Conservation (phyloP, 1,284 basidiomycete species). For the Cryptococcus sp. region DNA sequence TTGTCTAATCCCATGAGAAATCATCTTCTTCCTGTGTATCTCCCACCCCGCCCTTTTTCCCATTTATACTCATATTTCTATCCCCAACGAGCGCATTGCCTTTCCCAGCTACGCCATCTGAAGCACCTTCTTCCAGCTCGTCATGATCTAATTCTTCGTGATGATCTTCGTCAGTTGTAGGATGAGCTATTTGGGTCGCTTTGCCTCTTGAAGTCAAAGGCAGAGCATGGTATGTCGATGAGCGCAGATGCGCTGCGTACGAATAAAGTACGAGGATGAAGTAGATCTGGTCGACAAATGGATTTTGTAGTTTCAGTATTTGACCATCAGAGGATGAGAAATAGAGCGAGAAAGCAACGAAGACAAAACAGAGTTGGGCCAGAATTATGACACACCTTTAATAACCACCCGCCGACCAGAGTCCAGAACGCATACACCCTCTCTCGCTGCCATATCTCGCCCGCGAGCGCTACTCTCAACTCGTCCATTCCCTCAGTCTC, state of each 20-base stretch:
- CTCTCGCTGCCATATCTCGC: conserved; percentile 84
- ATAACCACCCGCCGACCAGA: conserved; percentile 78
- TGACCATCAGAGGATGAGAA: neutral
- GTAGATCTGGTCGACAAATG: conserved; percentile 68
- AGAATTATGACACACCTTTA: conserved; percentile 67
- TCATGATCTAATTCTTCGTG: conserved; percentile 24
- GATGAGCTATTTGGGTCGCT: conserved; percentile 32
- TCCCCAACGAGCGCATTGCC: conserved; percentile 20
- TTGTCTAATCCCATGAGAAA: conserved; percentile 38
- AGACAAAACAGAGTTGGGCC: too few species aligned
- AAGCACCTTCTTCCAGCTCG: conserved; percentile 14
- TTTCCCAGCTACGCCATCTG: conserved; percentile 14
- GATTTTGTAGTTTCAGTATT: neutral
- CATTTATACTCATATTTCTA: conserved; percentile 8
- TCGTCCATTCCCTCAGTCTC: conserved; percentile 62
- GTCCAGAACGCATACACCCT: conserved; percentile 74
- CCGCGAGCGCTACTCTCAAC: conserved; percentile 69
- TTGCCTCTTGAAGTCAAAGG: conserved; percentile 57
- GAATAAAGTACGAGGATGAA: conserved; percentile 90
- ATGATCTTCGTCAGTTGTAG: conserved; percentile 29
- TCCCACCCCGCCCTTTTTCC: conserved; percentile 8
- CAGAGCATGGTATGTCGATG: conserved; percentile 83
- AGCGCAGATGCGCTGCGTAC: conserved; percentile 88
- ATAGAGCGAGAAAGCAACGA: neutral
- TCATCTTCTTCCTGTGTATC: conserved; percentile 26